These are phyloP conservation scores for Cryphonectria nitschkei DNA, from an alignment of 2,329 filamentous ascomycete species.

Conservation along the genomic window DNA sequence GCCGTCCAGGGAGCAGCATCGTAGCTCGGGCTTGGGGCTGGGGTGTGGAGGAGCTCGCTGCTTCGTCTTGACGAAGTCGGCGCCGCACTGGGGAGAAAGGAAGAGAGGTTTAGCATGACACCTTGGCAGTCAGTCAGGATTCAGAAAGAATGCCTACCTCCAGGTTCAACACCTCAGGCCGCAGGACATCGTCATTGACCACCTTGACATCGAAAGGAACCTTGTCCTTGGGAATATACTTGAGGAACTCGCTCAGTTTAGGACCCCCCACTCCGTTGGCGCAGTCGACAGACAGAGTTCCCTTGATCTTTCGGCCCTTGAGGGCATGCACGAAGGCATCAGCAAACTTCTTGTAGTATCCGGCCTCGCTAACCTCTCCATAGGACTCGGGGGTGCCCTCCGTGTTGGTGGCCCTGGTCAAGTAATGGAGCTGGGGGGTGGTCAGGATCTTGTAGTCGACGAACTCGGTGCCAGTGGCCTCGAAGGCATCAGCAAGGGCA, in stretches of 20 bases:
- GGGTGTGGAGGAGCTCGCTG: slow-evolving; percentile 86
- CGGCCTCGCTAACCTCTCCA: slow-evolving; percentile 83
- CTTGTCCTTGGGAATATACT: slow-evolving; percentile 73
- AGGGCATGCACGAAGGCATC: slow-evolving; percentile 84
- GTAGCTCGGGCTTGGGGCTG: slow-evolving; percentile 73
- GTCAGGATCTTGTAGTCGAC: slow-evolving; percentile 90
- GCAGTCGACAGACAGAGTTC: slow-evolving; percentile 84
- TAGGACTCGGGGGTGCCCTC: slow-evolving; percentile 85
- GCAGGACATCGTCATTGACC: slow-evolving; percentile 90
- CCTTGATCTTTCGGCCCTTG: slow-evolving; percentile 73
- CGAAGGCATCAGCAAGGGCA: slow-evolving; percentile 78
- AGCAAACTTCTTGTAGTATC: slow-evolving; percentile 93
- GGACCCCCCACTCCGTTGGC: slow-evolving; percentile 96
- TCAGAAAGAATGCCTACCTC: slow-evolving; percentile 60
- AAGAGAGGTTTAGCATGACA: slow-evolving; percentile 25
- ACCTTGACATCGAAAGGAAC: slow-evolving; percentile 80
- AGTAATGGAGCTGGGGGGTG: slow-evolving; percentile 96
- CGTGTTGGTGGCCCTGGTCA: slow-evolving; percentile 93
- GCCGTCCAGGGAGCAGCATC: slow-evolving; percentile 90
- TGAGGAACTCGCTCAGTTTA: slow-evolving; percentile 84
- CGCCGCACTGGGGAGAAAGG: slow-evolving; percentile 69
- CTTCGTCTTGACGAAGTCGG: slow-evolving; percentile 96
- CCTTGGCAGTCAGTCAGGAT: too few species aligned
- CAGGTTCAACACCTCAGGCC: slow-evolving; percentile 85
- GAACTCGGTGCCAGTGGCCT: slow-evolving; percentile 73